phyloP scores from a whole-genome alignment of 1,139 yeast species.

The Nakaseomyces sp. region DNA sequence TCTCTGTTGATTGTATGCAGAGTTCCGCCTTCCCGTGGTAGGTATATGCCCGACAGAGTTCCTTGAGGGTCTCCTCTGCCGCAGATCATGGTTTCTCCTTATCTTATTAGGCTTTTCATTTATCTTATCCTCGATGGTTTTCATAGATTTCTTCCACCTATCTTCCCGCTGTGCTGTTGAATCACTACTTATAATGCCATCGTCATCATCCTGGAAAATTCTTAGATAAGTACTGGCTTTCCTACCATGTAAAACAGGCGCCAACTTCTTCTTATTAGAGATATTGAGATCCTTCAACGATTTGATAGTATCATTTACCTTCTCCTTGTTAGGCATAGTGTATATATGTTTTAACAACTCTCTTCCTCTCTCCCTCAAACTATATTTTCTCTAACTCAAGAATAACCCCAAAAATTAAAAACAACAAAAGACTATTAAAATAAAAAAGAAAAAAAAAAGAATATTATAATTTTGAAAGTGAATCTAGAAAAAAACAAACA shows the following conservation, averaged over 20 bases:
- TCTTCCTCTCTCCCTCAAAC: too few species aligned
- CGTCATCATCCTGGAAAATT: constrained; percentile 28
- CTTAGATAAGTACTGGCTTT: constrained; percentile 31
- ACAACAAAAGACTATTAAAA: too few species aligned
- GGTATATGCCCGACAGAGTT: constrained; percentile 3
- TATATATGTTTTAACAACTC: too few species aligned
- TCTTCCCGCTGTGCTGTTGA: neutral
- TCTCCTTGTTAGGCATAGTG: neutral
- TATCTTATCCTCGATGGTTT: constrained; percentile 2
- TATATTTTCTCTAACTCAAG: too few species aligned
- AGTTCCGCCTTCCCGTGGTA: neutral
- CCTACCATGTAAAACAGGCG: constrained; percentile 27
- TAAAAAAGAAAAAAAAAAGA: too few species aligned
- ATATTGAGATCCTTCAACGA: constrained; percentile 20
- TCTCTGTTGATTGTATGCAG: constrained; percentile 4
- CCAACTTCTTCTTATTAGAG: constrained; percentile 17
- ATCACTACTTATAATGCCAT: constrained; percentile 7
- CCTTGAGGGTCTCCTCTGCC: constrained; percentile 1
- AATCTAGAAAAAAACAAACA: too few species aligned
- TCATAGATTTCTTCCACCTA: constrained; percentile 2
- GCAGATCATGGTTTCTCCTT: neutral
- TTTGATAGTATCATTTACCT: constrained; percentile 17
- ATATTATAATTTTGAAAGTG: too few species aligned
- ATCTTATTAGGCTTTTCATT: neutral
- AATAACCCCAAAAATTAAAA: too few species aligned